phyloP scores from a whole-genome alignment of 2,329 filamentous ascomycete species.

The Microdochium bolleyi region DNA sequence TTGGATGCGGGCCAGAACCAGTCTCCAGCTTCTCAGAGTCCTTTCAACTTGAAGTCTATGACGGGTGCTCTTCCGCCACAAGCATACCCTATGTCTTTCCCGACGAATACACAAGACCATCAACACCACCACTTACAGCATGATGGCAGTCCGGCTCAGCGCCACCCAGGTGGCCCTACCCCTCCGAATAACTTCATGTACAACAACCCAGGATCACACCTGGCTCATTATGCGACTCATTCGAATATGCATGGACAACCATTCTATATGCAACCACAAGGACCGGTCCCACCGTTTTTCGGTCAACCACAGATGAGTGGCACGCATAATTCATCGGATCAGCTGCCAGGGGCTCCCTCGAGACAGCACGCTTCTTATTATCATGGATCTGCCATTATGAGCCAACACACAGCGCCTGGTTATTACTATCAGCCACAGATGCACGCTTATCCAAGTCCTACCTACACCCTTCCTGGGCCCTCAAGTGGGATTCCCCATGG shows the following conservation, averaged over 20 bases:
- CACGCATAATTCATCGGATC: constrained; percentile 17
- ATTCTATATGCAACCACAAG: constrained; percentile 38
- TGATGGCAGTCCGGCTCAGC: neutral
- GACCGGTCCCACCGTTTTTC: constrained; percentile 36
- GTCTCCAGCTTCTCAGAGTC: neutral
- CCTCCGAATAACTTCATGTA: neutral
- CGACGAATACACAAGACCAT: neutral
- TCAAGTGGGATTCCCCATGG: neutral
- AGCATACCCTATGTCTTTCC: neutral
- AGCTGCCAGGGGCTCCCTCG: constrained; percentile 21
- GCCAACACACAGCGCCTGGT: constrained; percentile 22
- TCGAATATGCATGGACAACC: constrained; percentile 29
- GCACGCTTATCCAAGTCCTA: constrained; percentile 25
- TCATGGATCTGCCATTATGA: constrained; percentile 32
- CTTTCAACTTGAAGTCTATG: neutral
- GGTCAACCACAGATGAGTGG: constrained; percentile 25
- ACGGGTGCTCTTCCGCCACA: neutral
- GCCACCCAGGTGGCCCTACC: neutral
- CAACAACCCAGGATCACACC: constrained; percentile 16
- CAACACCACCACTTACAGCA: neutral
- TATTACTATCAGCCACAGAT: constrained; percentile 36
- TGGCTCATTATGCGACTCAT: constrained; percentile 31
- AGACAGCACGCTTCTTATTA: constrained; percentile 35
- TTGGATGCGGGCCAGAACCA: neutral
- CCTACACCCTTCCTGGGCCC: constrained; percentile 2